Base-by-base conservation (phyloP, 495 filamentous ascomycete species). In the Neurospora tetraspora region DNA sequence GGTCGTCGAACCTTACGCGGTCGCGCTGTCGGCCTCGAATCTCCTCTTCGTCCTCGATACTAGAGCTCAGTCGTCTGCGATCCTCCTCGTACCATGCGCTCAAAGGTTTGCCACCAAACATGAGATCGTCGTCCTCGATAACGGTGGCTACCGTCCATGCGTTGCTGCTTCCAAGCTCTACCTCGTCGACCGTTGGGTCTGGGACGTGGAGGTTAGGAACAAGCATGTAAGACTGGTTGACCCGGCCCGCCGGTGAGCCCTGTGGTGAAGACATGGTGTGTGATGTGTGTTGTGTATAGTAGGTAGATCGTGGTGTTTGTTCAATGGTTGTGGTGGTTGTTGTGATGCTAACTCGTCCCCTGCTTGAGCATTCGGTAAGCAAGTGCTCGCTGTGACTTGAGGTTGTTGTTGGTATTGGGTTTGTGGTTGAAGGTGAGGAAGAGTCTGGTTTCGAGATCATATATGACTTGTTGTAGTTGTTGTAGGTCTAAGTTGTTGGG, bases 1-100 rank as follows among this genome's bases (percentile, higher is more conserved):
- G 75, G 34, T n/a, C 73, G 45, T 77, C 73, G 43, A 70, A 45
- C 18, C 73, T 71, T 16, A 69, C 65, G 4, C 77, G 74, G 72
- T 81, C 78, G 45, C 84, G 78, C 77, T 83, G 81, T 1, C 84
- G 81, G 8, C 84, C 84, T 34, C 84, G 77, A 23, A 74, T 77
- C 75, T 86, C 83, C 73, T 85, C 81, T 70, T 85, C 83, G 5
- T 79, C 80, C 18, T 81, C 76, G 68, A 40, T 39, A 6, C 73
- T 71, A 45, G 42, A 45, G 76, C 80, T 80, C 27, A 81, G 70
- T 69, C 80, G 75, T 61, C 79, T 80, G 12, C 83, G 76, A 68
- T 87, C 86, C 76, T 88, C 86, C 77, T 88, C 86, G 74, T 88
- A 87, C 81, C 86, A 86, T 11, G 84, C 76, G 77, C 85, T 86